phyloP scores from a whole-genome alignment of 2,329 filamentous ascomycete genomes.

The Tricladium varicosporioides region DNA sequence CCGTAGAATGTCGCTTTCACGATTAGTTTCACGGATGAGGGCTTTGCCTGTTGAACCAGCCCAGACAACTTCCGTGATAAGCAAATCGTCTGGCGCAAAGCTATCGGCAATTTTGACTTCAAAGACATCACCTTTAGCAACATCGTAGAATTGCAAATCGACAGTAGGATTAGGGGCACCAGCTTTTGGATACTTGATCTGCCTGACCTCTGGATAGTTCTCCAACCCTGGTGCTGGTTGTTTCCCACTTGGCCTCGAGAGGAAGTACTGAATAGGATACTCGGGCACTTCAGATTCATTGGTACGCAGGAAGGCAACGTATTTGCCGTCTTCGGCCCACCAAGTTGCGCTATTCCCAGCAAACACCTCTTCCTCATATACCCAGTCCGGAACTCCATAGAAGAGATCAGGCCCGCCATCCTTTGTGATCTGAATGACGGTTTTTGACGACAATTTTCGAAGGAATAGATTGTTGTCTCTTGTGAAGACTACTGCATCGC shows the following conservation, averaged over 20 bases:
- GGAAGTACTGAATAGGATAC: slow-evolving; percentile 90
- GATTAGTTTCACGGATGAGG: slow-evolving; percentile 87
- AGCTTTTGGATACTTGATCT: slow-evolving; percentile 97
- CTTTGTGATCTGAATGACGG: slow-evolving; percentile 64
- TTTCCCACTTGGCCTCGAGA: slow-evolving; percentile 79
- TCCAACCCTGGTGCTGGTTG: slow-evolving; percentile 69
- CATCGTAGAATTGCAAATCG: slow-evolving; percentile 83
- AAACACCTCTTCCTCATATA: slow-evolving; percentile 86
- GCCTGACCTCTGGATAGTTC: slow-evolving; percentile 81
- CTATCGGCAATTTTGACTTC: slow-evolving; percentile 73
- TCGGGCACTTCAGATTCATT: slow-evolving; percentile 91
- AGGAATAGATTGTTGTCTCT: slow-evolving; percentile 87
- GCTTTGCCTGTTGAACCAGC: slow-evolving; percentile 71
- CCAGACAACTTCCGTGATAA: slow-evolving; percentile 94
- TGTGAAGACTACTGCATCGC: slow-evolving; percentile 86
- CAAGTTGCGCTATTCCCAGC: slow-evolving; percentile 79
- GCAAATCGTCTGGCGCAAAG: slow-evolving; percentile 76
- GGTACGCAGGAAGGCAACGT: slow-evolving; percentile 86
- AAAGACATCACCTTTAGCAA: slow-evolving; percentile 74
- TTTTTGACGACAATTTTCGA: slow-evolving; percentile 53
- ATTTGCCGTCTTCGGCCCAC: slow-evolving; percentile 91
- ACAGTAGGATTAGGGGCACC: slow-evolving; percentile 92
- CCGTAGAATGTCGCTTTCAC: slow-evolving; percentile 87
- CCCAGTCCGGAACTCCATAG: slow-evolving; percentile 97
- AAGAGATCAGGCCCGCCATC: slow-evolving; percentile 89